These are phyloP conservation scores for Ettlia oleoabundans DNA, from an alignment of 139 green algal genomes.

Conservation along the genomic window DNA sequence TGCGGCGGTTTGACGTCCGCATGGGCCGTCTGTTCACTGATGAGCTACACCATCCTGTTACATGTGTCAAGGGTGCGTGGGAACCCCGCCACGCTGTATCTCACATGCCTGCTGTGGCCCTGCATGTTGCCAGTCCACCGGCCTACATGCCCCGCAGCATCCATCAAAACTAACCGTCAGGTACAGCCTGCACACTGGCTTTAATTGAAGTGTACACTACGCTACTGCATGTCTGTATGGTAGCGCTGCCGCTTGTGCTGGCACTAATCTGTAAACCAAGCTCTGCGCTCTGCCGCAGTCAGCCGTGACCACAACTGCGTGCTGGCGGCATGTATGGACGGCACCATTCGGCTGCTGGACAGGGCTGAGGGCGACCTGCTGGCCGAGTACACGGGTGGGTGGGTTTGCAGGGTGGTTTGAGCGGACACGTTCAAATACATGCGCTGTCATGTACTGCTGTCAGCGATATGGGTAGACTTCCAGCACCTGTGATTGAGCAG, in stretches of 20 bases:
- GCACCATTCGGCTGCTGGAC: constrained; percentile 71
- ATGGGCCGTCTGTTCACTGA: constrained; percentile 78
- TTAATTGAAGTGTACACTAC: too few relatives aligned
- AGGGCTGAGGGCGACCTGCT: constrained; percentile 75
- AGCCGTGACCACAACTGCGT: constrained; percentile 62
- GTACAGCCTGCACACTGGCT: too few relatives aligned
- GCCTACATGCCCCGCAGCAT: too few relatives aligned
- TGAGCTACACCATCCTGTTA: constrained; percentile 76
- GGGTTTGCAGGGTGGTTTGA: neutral
- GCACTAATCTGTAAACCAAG: too few relatives aligned
- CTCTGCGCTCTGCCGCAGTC: constrained; percentile 40
- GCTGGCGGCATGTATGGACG: constrained; percentile 83
- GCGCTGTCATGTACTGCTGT: neutral
- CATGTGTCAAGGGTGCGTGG: constrained; percentile 31
- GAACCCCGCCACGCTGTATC: neutral
- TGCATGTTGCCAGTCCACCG: too few relatives aligned
- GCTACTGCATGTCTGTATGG: neutral
- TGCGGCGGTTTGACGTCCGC: constrained; percentile 89
- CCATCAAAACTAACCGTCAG: too few relatives aligned
- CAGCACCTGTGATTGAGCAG: neutral
- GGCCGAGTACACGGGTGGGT: constrained; percentile 69
- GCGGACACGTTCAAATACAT: neutral
- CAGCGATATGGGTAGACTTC: too few relatives aligned
- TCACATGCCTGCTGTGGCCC: too few relatives aligned
- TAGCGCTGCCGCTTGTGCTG: neutral